phyloP scores from a whole-genome alignment of 306 rosid genomes.

The Boehmeria nivea region DNA sequence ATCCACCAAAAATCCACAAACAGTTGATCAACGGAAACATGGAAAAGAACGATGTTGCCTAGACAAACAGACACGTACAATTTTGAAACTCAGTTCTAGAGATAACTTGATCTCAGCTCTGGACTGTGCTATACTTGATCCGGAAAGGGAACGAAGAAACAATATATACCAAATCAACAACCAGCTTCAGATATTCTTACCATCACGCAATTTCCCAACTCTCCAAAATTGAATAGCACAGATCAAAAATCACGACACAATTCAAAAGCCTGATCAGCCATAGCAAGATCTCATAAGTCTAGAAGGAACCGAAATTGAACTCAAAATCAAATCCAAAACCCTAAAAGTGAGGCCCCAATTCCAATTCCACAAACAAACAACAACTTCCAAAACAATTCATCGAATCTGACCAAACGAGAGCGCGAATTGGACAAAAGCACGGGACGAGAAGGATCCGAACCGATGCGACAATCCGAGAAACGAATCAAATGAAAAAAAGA shows the following conservation, averaged over 20 bases:
- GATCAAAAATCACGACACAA: background rate
- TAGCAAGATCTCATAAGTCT: no score
- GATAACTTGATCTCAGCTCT: background rate
- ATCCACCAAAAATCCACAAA: background rate
- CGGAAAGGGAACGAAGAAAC: background rate
- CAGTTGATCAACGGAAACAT: background rate
- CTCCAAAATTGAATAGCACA: background rate
- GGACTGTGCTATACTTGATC: background rate
- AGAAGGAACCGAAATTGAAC: background rate
- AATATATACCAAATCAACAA: background rate
- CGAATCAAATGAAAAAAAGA: no score
- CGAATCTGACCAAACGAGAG: constrained; percentile 2
- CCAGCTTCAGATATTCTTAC: no score
- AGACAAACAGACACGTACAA: no score
- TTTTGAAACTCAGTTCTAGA: no score
- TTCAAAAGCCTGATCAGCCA: background rate
- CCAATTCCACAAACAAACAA: background rate
- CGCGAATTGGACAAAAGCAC: background rate
- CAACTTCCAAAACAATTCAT: background rate
- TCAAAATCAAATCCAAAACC: background rate
- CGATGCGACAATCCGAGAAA: background rate
- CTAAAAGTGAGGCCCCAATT: background rate
- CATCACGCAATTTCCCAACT: background rate
- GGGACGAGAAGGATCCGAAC: background rate
- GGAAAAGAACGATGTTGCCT: no score